phyloP scores from a whole-genome alignment of 139 green algal species.

The Chlamydomonas incerta region DNA sequence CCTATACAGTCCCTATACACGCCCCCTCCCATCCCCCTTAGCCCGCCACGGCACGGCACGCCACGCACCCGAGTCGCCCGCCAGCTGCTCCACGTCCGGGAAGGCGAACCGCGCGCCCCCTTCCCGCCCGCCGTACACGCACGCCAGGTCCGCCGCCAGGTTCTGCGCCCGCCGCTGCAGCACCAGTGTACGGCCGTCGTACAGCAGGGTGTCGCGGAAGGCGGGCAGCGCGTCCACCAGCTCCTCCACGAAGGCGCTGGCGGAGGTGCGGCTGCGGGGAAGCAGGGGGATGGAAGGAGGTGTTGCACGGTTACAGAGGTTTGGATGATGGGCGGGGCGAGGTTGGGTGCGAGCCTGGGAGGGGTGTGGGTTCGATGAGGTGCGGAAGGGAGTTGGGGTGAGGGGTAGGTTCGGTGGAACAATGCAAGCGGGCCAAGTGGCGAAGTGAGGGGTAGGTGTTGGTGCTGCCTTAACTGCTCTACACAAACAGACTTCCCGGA shows the following conservation, averaged over 20 bases:
- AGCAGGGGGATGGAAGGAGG: not conserved
- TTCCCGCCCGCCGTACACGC: constrained; percentile 34
- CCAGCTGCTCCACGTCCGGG: constrained; percentile 45
- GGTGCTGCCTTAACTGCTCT: too few relatives aligned
- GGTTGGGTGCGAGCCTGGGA: too few relatives aligned
- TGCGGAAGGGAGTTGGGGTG: too few relatives aligned
- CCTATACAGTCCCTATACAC: too few relatives aligned
- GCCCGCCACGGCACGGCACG: not conserved
- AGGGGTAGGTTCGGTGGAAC: too few relatives aligned
- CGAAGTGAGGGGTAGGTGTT: too few relatives aligned
- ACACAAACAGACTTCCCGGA: too few relatives aligned
- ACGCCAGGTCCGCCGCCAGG: constrained; percentile 8
- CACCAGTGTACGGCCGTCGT: constrained; percentile 43
- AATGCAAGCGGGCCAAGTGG: too few relatives aligned
- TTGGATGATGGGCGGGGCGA: not conserved
- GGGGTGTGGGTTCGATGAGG: too few relatives aligned
- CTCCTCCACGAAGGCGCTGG: constrained; percentile 55
- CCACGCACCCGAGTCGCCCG: constrained; percentile 52
- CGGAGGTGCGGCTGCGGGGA: constrained; percentile 23
- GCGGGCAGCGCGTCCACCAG: constrained; percentile 44
- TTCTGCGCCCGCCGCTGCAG: constrained; percentile 65
- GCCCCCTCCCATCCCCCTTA: not conserved
- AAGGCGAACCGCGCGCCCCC: constrained; percentile 46
- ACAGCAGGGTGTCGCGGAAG: constrained; percentile 52
- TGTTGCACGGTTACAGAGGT: not conserved